Conservation (phyloP, 768 basidiomycete species). For the Serpula lacrymans region DNA sequence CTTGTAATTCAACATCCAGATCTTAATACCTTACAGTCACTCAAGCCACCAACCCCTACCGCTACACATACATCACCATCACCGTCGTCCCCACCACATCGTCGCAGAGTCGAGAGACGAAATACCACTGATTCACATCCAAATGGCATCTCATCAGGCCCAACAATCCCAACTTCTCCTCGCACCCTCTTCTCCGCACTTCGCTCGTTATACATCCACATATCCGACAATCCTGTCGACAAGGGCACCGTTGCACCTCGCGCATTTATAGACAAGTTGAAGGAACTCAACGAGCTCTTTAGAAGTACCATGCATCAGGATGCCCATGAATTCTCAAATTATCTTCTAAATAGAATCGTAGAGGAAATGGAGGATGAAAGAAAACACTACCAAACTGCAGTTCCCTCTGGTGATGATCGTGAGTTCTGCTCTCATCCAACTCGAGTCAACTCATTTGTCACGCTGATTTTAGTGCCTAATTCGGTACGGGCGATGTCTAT, state of each 20-base stretch:
- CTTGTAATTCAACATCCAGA: constrained; percentile 74
- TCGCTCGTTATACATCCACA: constrained; percentile 84
- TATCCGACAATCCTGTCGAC: constrained; percentile 73
- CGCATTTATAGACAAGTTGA: constrained; percentile 91
- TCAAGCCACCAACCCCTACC: constrained; percentile 24
- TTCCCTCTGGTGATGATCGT: constrained; percentile 60
- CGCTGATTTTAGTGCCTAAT: constrained; percentile 46
- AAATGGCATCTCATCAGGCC: constrained; percentile 23
- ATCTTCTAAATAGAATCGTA: constrained; percentile 86
- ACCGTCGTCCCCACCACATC: constrained; percentile 33
- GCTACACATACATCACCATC: constrained; percentile 24
- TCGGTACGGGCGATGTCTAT: constrained; percentile 46
- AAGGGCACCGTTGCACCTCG: constrained; percentile 87
- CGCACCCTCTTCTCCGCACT: constrained; percentile 88
- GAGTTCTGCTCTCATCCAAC: constrained; percentile 29
- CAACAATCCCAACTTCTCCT: constrained; percentile 52
- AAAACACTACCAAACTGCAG: constrained; percentile 37
- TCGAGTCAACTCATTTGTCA: constrained; percentile 7
- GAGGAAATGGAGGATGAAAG: constrained; percentile 85
- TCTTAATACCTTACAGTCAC: constrained; percentile 39
- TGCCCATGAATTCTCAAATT: constrained; percentile 97
- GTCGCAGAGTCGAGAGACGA: constrained; percentile 60
- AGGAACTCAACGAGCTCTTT: constrained; percentile 89
- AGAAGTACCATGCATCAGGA: constrained; percentile 94
- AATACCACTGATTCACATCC: constrained; percentile 31